These are phyloP conservation scores for Biscutella laevigata DNA, from an alignment of 441 rosid species.

Conservation along the genomic window DNA sequence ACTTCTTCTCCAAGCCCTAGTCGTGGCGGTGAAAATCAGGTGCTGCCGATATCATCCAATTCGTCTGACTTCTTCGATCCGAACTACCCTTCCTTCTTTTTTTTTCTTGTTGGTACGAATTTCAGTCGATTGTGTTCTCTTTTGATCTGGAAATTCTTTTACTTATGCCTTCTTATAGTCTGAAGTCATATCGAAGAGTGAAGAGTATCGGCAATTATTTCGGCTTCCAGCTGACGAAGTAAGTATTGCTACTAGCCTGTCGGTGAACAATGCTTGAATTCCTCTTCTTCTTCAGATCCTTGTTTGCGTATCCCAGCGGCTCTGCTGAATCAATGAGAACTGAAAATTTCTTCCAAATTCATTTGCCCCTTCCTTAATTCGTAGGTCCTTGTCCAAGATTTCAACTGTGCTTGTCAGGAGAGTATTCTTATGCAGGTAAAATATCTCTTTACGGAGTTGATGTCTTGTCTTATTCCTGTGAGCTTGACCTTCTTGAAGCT, in stretches of 20 bases:
- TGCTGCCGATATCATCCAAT: neutral
- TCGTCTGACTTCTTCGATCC: neutral
- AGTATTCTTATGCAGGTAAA: slow-evolving; percentile 85
- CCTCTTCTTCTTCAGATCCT: neutral
- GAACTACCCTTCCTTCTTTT: neutral
- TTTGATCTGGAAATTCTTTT: slow-evolving; percentile 2
- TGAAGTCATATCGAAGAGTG: slow-evolving; percentile 45
- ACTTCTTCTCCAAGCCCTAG: slow-evolving; percentile 40
- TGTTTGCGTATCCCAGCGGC: too few species aligned
- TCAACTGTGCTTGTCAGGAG: slow-evolving; percentile 95
- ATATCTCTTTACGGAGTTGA: neutral
- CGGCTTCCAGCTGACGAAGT: slow-evolving; percentile 88
- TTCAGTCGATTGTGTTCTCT: neutral
- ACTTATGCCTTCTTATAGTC: slow-evolving; percentile 33
- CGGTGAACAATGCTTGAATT: neutral
- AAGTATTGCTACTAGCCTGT: slow-evolving; percentile 18
- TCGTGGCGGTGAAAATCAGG: slow-evolving; percentile 52
- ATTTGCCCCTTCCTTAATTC: neutral
- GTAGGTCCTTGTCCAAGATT: slow-evolving; percentile 80
- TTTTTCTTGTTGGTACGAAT: neutral
- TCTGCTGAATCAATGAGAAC: neutral
- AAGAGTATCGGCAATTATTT: slow-evolving; percentile 88
- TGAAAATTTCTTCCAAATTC: neutral
- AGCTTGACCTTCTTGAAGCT: neutral
- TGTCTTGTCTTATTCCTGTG: too few species aligned